A percentile compares a stretch with the other conserved stretches of the same genome.
phyloP scores from a whole-genome alignment of 805 yeast species.

The Spathaspora arborariae region DNA sequence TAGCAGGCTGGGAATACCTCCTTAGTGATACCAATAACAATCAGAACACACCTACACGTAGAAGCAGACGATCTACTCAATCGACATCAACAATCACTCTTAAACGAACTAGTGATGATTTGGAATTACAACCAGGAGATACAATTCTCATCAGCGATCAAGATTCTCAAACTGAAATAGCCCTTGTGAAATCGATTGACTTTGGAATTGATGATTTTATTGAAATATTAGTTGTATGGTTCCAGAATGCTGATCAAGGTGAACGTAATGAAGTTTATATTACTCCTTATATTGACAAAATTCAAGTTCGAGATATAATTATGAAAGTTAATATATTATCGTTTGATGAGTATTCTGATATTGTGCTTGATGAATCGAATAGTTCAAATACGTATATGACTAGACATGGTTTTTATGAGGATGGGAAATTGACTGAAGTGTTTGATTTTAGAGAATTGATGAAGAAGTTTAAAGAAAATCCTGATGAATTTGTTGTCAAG shows the following conservation, averaged over 20 bases:
- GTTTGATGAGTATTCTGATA: slow-evolving; percentile 24
- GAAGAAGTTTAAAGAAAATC: slow-evolving; percentile 18
- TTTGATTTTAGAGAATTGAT: slow-evolving; percentile 38
- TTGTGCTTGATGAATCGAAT: slow-evolving; percentile 33
- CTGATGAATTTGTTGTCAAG: slow-evolving; percentile 25
- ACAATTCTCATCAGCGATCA: slow-evolving; percentile 39
- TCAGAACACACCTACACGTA: slow-evolving; percentile 9
- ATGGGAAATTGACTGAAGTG: slow-evolving; percentile 26
- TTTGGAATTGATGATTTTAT: slow-evolving; percentile 48
- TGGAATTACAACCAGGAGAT: slow-evolving; percentile 52
- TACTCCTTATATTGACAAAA: slow-evolving; percentile 46
- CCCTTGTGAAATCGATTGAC: slow-evolving; percentile 47
- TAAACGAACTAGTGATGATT: slow-evolving; percentile 42
- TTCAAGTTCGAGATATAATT: slow-evolving; percentile 41
- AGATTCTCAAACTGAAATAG: slow-evolving; percentile 28
- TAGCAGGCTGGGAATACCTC: slow-evolving; percentile 33
- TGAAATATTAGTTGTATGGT: slow-evolving; percentile 47
- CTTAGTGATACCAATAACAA: slow-evolving; percentile 1
- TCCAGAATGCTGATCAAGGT: slow-evolving; percentile 18
- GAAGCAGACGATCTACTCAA: slow-evolving; percentile 16
- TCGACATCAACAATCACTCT: slow-evolving; percentile 21
- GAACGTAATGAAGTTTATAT: slow-evolving; percentile 47
- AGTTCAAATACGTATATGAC: slow-evolving; percentile 33
- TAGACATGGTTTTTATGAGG: slow-evolving; percentile 34
- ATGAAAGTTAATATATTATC: slow-evolving; percentile 44